Evolutionary conservation across 2,329 filamentous ascomycete genomes (phyloP).

Genomic region (Colletotrichum filicis): DNA sequence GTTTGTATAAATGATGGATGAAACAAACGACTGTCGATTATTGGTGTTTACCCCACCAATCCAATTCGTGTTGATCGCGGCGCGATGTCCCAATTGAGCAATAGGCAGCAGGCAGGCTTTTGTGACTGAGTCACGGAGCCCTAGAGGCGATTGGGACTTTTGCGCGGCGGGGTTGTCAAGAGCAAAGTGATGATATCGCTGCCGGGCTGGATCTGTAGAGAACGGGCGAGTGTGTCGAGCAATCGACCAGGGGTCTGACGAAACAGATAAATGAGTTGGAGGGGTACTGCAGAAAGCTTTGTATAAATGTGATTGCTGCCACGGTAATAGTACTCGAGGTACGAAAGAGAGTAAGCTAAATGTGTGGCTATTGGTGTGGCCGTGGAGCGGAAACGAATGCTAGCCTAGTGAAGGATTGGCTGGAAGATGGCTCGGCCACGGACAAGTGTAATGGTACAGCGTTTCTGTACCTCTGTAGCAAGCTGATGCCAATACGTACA

Average conservation of each 20-base stretch:
- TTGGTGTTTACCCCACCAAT: slow-evolving; percentile 18
- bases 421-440: slow-evolving; percentile 22
- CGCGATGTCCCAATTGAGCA: slow-evolving; percentile 23
- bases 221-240: not conserved
- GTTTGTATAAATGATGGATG: slow-evolving; percentile 21
- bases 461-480: not conserved
- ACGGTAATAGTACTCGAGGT: not conserved
- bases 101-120: slow-evolving; percentile 23
- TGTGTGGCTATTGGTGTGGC: slow-evolving; percentile 1
- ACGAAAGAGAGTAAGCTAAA: not conserved
- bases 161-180: not conserved
- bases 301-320: not conserved
- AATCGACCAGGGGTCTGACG: not conserved
- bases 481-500: slow-evolving; percentile 16
- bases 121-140: slow-evolving; percentile 24
- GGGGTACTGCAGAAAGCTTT: not conserved
- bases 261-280: not conserved
- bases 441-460: not conserved
- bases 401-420: slow-evolving; percentile 10
- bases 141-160: slow-evolving; percentile 9
- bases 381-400: slow-evolving; percentile 1
- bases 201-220: not conserved
- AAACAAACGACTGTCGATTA: not conserved
- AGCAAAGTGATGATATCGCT: not conserved
- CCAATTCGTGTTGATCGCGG: not conserved